A percentile compares a stretch with the other conserved stretches of the same genome.
Conservation (phyloP, 441 rosid species). For the Bocquillonia castaneifolia region DNA sequence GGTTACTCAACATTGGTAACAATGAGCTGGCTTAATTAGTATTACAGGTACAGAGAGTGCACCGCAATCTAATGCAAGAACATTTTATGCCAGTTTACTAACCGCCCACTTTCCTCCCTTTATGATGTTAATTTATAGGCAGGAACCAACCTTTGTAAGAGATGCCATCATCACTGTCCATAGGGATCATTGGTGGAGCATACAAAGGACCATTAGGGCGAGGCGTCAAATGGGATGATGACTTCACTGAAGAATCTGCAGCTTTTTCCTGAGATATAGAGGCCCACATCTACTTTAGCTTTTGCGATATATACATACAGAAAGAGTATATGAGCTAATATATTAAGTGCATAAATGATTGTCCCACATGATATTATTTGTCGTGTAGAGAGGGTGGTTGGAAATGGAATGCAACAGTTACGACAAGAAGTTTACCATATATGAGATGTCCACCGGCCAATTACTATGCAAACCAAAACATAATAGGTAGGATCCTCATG, state of each 20-base stretch:
- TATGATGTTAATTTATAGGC: neutral
- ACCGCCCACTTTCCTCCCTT: neutral
- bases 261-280: conserved; percentile 60
- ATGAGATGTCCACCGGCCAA: neutral
- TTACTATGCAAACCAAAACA: neutral
- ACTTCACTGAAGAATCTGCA: conserved; percentile 58
- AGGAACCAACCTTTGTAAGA: conserved; percentile 56
- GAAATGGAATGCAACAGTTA: neutral
- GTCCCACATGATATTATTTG: neutral
- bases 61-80: neutral
- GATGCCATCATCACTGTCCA: conserved; percentile 74
- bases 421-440: neutral
- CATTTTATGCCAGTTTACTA: neutral
- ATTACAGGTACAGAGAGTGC: neutral
- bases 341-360: neutral
- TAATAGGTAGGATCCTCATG: neutral
- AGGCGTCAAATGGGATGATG: conserved; percentile 62
- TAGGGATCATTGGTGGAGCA: conserved; percentile 54
- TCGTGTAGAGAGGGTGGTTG: neutral
- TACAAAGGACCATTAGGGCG: conserved; percentile 72
- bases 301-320: neutral
- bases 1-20: neutral
- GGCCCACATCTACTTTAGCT: conserved; percentile 11
- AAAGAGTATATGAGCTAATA: neutral
- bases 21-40: conserved; percentile 4